These are phyloP conservation scores for Roridomyces roridus DNA, from an alignment of 768 basidiomycete species.

Conservation along the genomic window DNA sequence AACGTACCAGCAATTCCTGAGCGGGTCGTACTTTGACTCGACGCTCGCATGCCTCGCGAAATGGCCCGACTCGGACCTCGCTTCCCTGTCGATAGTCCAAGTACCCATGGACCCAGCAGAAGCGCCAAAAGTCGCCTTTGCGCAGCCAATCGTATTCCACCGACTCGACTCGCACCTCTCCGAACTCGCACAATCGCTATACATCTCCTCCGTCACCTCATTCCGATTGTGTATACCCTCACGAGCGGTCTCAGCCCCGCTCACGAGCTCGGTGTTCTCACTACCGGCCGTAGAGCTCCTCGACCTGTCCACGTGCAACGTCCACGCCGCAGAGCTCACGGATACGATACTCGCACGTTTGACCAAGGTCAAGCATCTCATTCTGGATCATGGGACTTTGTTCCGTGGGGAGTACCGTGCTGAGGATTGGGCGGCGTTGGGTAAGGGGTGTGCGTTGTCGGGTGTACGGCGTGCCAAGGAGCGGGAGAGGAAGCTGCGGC, in stretches of 20 bases:
- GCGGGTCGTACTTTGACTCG: conserved; percentile 87
- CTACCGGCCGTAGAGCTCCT: conserved; percentile 63
- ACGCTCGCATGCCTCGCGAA: conserved; percentile 63
- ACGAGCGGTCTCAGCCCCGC: conserved; percentile 56
- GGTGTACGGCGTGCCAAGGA: conserved; percentile 68
- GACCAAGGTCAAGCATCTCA: conserved; percentile 60
- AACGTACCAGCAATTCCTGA: conserved; percentile 83
- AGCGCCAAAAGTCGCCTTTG: conserved; percentile 51
- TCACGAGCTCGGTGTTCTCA: conserved; percentile 33
- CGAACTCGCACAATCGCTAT: conserved; percentile 49
- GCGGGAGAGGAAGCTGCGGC: conserved; percentile 65
- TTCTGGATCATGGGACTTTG: conserved; percentile 72
- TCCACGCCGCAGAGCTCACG: conserved; percentile 56
- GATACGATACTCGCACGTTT: conserved; percentile 60
- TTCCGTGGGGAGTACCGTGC: conserved; percentile 59
- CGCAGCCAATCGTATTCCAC: conserved; percentile 91
- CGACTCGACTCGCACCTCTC: conserved; percentile 60
- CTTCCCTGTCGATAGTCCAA: conserved; percentile 67
- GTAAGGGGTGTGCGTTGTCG: conserved; percentile 63
- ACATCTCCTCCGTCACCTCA: conserved; percentile 58
- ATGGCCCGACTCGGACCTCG: conserved; percentile 59
- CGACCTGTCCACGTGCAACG: conserved; percentile 76
- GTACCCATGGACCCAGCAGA: conserved; percentile 58
- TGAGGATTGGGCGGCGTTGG: conserved; percentile 66
- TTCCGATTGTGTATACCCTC: conserved; percentile 77